Conservation (phyloP, 345 rosid genomes). For the Nephelium lappaceum region DNA sequence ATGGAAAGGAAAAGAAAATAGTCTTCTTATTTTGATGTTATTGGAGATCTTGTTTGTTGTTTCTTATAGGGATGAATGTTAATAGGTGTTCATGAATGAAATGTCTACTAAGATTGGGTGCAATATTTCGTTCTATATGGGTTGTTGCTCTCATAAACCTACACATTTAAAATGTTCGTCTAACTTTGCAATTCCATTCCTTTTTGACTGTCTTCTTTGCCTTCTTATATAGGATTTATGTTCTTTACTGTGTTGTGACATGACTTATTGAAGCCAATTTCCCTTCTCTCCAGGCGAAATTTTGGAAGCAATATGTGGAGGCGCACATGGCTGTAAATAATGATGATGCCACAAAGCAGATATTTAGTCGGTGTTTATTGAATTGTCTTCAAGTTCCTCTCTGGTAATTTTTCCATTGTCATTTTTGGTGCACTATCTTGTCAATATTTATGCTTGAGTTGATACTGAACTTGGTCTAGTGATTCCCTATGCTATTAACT, state of each 20-base stretch:
- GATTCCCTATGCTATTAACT: not conserved
- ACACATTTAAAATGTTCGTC: not conserved
- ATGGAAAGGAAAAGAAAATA: not conserved
- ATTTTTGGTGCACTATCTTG: not conserved
- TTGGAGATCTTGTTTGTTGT: not conserved
- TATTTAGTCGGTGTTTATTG: slow-evolving; percentile 92
- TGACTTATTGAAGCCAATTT: slow-evolving; percentile 5
- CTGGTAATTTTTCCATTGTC: slow-evolving; percentile 51
- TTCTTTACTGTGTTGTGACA: not conserved
- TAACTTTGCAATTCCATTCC: not conserved
- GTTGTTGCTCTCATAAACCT: not conserved
- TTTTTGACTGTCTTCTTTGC: slow-evolving; percentile 1
- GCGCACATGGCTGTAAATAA: slow-evolving; percentile 79
- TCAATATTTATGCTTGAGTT: not conserved
- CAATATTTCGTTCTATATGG: not conserved
- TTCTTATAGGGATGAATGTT: not conserved
- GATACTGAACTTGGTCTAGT: not conserved
- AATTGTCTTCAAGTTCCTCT: slow-evolving; percentile 94
- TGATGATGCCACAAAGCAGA: slow-evolving; percentile 89
- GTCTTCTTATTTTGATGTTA: not conserved
- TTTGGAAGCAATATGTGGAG: slow-evolving; percentile 97
- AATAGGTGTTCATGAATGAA: not conserved
- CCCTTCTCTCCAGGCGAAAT: slow-evolving; percentile 67
- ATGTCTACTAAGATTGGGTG: not conserved
- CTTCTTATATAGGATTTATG: not conserved